Evolutionary conservation across 345 rosid genomes (phyloP), one percentile per base, ranked within the genome.

Genomic region (Eucalyptus erythrocorys): DNA sequence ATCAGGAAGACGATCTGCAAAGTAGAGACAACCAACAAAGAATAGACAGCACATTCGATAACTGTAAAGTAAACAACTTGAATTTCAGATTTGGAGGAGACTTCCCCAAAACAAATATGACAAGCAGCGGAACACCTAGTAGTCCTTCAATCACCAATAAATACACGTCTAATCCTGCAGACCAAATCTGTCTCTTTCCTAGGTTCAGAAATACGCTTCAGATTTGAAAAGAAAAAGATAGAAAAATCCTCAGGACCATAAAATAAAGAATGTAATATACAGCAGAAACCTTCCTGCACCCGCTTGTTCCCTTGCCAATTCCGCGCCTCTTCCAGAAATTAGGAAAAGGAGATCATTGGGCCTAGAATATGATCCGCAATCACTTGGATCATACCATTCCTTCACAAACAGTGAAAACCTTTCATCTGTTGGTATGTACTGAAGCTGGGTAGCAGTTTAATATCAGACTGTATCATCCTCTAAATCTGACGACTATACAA

Each of bases 401-500:
- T 76, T 40, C 84, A 76, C 84, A 40, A 12, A 21, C 84, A 19
- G 84, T 10, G 82, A 76, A 76, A 76, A 37, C 24, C 47, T 21
- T 43, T 76, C 82, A 40, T 21, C 82, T 37, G 47, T 76, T 40
- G 84, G 84, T 76, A 76, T 76, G 84, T 76, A 21, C 47, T 76
- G 84, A 76, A 76, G 84, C 84, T 37, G 84, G 47, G 30, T 2
- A 76, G 47, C 84, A 76, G 84, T 40, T 76, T 40, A 22, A 40
- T 40, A 76, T 40, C 47, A 76, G 47, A 37, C 30, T 12, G 47
- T 22, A 40, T 76, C 47, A 92, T 55, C 90, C 90, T 87, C 87
- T 89, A 88, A 95, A 93, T 51, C 96, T 91, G 88, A 95, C 93
- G 53, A 95, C 96, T 64, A 95, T 87, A 90, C 96, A 95, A 64